Base-by-base conservation (phyloP, 164 flowering plant species). In the Chloranthus sessilifolius region DNA sequence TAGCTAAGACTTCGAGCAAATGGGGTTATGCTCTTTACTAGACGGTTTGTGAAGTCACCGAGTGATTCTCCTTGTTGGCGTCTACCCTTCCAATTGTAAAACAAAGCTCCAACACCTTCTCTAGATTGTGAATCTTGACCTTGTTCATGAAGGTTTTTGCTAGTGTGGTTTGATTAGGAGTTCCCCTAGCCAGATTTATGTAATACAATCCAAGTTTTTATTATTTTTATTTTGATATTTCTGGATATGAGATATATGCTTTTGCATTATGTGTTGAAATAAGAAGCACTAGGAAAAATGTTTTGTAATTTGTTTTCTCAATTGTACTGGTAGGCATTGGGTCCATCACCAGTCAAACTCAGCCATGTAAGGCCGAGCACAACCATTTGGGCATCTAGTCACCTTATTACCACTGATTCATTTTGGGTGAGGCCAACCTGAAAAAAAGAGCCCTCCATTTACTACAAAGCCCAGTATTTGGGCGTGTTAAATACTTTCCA, bases 351-450 rank as follows among this genome's bases (percentile, higher is more conserved):
- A 45, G 89, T 97, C 22, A 65, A 92, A 95, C 66, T 92, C 99
- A 61, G 97, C 99, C 99, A 92, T 86, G 71, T 92, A 92, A 7
- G 95, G 99, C 53, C 99, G 73, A 6, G 99, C 95, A 75, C 99
- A 92, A 36, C 99, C 97, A 66, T 94, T 94, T 1, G 97, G 99
- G 66, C 99, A 94, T 38, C 99, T 97, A 44, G 99, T 94, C 41
- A 87, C 55, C 99, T 81, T 52, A 87, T 61, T 17, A 94, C 99
- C 14, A 94, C 56, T 33, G 97, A 81, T 55, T 89, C 97, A 53
- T 56, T 75, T 68, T 81, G 78, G 72, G 74, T 70, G 47, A 94
- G 83, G 60, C 97, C 97, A 65, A 94, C 92, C 97, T 94, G 74
- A 47, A 52, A 68, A 27, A 44, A 61, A 9, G 51, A 47, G 54